phyloP scores from a whole-genome alignment of 2,329 filamentous ascomycete species.

The Fusarium mangiferae region DNA sequence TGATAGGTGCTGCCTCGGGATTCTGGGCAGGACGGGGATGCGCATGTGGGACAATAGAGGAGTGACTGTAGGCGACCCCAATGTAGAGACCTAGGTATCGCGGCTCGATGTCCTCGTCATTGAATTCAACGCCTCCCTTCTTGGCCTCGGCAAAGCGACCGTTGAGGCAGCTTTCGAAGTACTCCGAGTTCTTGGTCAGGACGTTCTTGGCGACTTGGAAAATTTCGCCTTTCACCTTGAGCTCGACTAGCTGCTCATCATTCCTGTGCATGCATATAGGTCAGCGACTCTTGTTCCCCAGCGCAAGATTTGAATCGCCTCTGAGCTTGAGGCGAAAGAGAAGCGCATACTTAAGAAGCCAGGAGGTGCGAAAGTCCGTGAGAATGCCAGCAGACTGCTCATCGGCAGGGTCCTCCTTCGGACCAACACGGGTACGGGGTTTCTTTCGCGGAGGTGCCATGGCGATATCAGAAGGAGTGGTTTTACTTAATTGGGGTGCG shows the following conservation, averaged over 20 bases:
- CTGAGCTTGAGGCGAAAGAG: not conserved
- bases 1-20: constrained; percentile 42
- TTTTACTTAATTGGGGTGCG: not conserved
- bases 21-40: constrained; percentile 36
- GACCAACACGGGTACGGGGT: constrained; percentile 23
- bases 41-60: constrained; percentile 47
- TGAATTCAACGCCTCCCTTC: constrained; percentile 44
- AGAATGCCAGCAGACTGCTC: constrained; percentile 41
- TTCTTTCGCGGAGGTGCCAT: constrained; percentile 36
- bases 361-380: constrained; percentile 47
- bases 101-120: constrained; percentile 46
- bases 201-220: constrained; percentile 47
- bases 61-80: constrained; percentile 49
- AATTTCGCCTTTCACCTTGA: constrained; percentile 44
- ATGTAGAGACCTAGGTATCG: constrained; percentile 49
- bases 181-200: constrained; percentile 48
- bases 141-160: constrained; percentile 44
- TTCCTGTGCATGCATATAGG: constrained; percentile 33
- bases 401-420: constrained; percentile 28
- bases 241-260: constrained; percentile 46
- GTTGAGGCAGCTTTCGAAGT: constrained; percentile 46
- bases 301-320: not conserved
- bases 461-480: not conserved
- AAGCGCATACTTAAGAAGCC: constrained; percentile 49
- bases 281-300: not conserved